These are phyloP conservation scores for Penicillium samsonianum DNA, from an alignment of 495 filamentous ascomycete species.

Conservation along the genomic window DNA sequence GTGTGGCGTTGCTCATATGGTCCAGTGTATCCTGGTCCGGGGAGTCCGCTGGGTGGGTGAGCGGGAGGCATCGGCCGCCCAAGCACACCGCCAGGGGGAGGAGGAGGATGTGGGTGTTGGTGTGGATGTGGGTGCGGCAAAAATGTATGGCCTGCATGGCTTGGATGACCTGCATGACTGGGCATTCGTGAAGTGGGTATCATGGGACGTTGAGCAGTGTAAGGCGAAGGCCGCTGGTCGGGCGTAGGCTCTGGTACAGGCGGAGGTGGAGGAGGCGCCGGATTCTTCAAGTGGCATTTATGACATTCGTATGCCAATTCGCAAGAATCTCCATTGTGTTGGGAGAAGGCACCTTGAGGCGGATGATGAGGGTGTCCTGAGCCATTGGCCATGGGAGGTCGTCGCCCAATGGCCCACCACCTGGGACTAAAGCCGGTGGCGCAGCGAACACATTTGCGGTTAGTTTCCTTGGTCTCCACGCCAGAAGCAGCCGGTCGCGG, in stretches of 20 bases:
- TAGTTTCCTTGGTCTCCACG: slow-evolving; percentile 23
- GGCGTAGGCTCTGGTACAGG: slow-evolving; percentile 35
- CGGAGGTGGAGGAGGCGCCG: slow-evolving; percentile 18
- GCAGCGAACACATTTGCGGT: slow-evolving; percentile 43
- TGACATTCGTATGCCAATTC: slow-evolving; percentile 48
- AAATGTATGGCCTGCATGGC: slow-evolving; percentile 26
- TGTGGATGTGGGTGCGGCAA: slow-evolving; percentile 27
- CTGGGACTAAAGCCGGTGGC: slow-evolving; percentile 41
- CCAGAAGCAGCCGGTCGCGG: slow-evolving; percentile 17
- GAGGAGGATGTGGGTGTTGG: slow-evolving; percentile 12
- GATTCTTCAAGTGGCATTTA: slow-evolving; percentile 53
- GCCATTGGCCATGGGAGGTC: slow-evolving; percentile 36
- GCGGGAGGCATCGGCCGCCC: slow-evolving; percentile 34
- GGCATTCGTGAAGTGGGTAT: slow-evolving; percentile 37
- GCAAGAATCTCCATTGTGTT: slow-evolving; percentile 34
- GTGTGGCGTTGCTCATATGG: slow-evolving; percentile 42
- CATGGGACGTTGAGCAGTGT: slow-evolving; percentile 36
- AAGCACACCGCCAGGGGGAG: slow-evolving; percentile 29
- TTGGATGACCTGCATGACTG: slow-evolving; percentile 6
- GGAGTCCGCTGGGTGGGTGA: slow-evolving; percentile 29
- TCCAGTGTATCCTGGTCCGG: slow-evolving; percentile 18
- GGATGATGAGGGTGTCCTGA: slow-evolving; percentile 28
- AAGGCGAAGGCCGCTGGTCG: slow-evolving; percentile 41
- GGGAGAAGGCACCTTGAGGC: slow-evolving; percentile 29
- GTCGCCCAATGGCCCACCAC: slow-evolving; percentile 46